Base-by-base conservation (phyloP, 495 filamentous ascomycete genomes). In the Hypoxylon intermedium region DNA sequence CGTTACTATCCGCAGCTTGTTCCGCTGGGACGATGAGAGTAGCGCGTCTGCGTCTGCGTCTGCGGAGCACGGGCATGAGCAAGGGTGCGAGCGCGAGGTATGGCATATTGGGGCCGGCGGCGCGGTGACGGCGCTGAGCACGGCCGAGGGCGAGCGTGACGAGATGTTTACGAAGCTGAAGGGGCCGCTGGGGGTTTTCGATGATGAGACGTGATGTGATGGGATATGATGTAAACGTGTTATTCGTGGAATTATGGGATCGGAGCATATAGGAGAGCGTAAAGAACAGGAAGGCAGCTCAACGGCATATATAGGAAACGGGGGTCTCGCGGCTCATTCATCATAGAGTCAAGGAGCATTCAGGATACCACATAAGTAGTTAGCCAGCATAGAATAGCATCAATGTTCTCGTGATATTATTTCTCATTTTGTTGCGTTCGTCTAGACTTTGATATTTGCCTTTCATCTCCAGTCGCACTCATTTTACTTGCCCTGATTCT, bases 41-140 rank as follows among this genome's bases (percentile, higher is more conserved):
- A 48, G 20, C 0, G 18, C 18, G n/a, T n/a, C n/a, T n/a, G n/a
- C n/a, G n/a, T n/a, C n/a, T n/a, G n/a, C n/a, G n/a, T n/a, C n/a
- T 3, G 51, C 48, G 36, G 60, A 40, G 9, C 68, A 47, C 20
- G 55, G 33, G 3, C 62, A 37, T 21, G 49, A 47, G 15, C 57
- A 31, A 33, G 30, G 3, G n/a, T 2, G 34, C 3, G n/a, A 13
- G n/a, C 12, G 45, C 16, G 75, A 91, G 61, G 77, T 79, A 1
- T 97, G 93, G 93, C 83, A 82, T 28, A 83, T 97, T 51, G 93
- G 92, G 6, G 93, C 93, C 20, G 93, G 93, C 0, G 93, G 93
- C 9, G 93, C 93, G 3, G 83, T 98, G 2, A 98, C 93, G 6
- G 84, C 83, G 16, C 76, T 95, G 45, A 95, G 90, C 68, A 87